Evolutionary conservation across 768 basidiomycete genomes (phyloP), one percentile per base, ranked within the genome.

Genomic region (Rossbeevera mucosa): DNA sequence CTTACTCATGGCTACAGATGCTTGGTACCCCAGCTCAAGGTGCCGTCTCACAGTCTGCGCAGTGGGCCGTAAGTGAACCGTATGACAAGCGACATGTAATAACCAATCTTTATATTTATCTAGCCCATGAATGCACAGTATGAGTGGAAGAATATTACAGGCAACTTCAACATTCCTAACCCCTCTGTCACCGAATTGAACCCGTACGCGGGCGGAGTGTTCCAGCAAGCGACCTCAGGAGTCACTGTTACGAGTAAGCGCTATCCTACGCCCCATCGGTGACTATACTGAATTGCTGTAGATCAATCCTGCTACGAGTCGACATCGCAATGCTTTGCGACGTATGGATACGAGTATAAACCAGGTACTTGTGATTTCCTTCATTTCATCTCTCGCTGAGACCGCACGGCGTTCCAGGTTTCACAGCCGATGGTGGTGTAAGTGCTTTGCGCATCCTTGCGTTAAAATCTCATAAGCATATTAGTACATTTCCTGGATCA

Each of bases 331-430:
- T 82, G 85, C 61, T 87, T 77, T 62, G 76, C 82, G 6, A 71
- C 79, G 1, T 95, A 90, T 64, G 92, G 87, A 2, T 91, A 88
- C 61, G 88, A 94, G 64, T 94, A 93, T 64, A 70, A 76, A 53
- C 82, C 89, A 65, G 86, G 85, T 59, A 57, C 36, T 67, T 77
- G 38, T 44, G 56, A 56, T 48, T 43, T 12, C 29, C 9, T 42
- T 44, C 24, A 12, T 12, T 2, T 11, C 16, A 20, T 29, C 22
- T 25, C 5, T 25, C 8, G n/a, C 26, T 44, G 12, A 48, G 8
- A 12, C 49, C 22, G 11, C 57, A 45, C 44, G 13, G 40, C 42
- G 5, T 33, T 22, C 43, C 13, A 68, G 67, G 68, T 30, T 61
- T 50, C 45, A n/a, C 56, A 25, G 50, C 62, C 52, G 73, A 78